These are phyloP conservation scores for Cephalotrichum gorgonifer DNA, from an alignment of 2,329 filamentous ascomycete genomes.

Conservation along the genomic window DNA sequence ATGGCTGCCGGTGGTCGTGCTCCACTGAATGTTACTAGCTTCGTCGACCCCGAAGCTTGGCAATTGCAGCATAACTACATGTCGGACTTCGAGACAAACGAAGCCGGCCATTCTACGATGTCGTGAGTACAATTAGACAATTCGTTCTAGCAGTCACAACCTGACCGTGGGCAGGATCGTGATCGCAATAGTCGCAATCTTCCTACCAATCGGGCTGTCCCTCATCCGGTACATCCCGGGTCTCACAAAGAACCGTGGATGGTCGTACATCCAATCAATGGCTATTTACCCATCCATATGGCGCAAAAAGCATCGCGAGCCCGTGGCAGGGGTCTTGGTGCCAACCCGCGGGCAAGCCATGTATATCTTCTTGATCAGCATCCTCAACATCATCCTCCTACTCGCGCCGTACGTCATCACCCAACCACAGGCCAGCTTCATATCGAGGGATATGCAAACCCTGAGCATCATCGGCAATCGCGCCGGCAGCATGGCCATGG, in stretches of 20 bases:
- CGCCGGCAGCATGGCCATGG: constrained; percentile 21
- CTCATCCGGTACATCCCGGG: constrained; percentile 23
- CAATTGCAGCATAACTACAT: constrained; percentile 37
- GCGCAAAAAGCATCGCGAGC: constrained; percentile 21
- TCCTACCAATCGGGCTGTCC: constrained; percentile 20
- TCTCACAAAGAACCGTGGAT: constrained; percentile 13
- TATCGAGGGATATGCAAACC: constrained; percentile 13
- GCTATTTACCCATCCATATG: constrained; percentile 19
- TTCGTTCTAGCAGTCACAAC: background rate
- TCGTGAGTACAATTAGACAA: constrained; percentile 6
- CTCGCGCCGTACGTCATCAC: constrained; percentile 17
- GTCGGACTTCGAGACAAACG: constrained; percentile 39
- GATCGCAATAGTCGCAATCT: constrained; percentile 18
- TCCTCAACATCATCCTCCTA: constrained; percentile 22
- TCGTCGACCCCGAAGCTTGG: constrained; percentile 17
- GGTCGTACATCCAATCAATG: constrained; percentile 18
- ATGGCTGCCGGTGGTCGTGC: constrained; percentile 11
- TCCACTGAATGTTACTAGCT: constrained; percentile 21
- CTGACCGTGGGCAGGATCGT: constrained; percentile 7
- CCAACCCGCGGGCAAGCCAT: constrained; percentile 24
- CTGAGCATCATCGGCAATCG: constrained; percentile 42
- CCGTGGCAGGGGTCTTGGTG: constrained; percentile 16
- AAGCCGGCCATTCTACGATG: constrained; percentile 15
- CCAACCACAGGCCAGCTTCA: constrained; percentile 17
- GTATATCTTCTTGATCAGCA: constrained; percentile 20